Evolutionary conservation across 768 basidiomycete genomes (phyloP), one percentile per base, ranked within the genome.

Genomic region (Fistulinella prunicolor): DNA sequence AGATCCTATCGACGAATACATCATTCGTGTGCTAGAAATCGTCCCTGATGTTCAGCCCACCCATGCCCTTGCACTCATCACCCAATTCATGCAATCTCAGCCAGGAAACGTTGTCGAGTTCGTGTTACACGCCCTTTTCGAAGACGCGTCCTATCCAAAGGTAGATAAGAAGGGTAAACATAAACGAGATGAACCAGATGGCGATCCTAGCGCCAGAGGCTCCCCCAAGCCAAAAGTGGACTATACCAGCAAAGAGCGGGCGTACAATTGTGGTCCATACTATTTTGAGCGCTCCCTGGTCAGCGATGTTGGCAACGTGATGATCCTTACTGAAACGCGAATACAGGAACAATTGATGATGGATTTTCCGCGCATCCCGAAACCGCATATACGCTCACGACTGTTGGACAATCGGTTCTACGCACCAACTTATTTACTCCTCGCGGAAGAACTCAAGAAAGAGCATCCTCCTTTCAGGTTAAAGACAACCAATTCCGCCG

Each of bases 21-120:
- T 84, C 24, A 73, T 77, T 1, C 79, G 73, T 35, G 72, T 88
- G 24, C 69, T 85, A 30, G 85, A 87, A 56, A 77, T 90, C 38
- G 63, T 89, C 12, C 88, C 88, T 0, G 85, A 89, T 55, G 83
- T 88, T 20, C 72, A 77, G 19, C 80, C 82, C 4, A 68, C 72
- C 3, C 75, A 88, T 53, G 76, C 76, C 12, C 59, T 72, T 20
- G 51, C 61, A 1, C 77, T 87, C 26, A 59, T 87, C 24, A 64
- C 72, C 30, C 59, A 72, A 37, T 68, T 77, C 51, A 60, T 76
- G 23, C 65, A 70, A 4, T 56, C 65, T 4, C 68, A 70, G 1
- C 55, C 54, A 16, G 41, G n/a, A 9, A 56, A 62, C 24, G 74
- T 79, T 35, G 71, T 81, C 30, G 77, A 85, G 57, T 64, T 66